Conservation (phyloP, 1,284 basidiomycete species). For the Cerioporus squamosus region DNA sequence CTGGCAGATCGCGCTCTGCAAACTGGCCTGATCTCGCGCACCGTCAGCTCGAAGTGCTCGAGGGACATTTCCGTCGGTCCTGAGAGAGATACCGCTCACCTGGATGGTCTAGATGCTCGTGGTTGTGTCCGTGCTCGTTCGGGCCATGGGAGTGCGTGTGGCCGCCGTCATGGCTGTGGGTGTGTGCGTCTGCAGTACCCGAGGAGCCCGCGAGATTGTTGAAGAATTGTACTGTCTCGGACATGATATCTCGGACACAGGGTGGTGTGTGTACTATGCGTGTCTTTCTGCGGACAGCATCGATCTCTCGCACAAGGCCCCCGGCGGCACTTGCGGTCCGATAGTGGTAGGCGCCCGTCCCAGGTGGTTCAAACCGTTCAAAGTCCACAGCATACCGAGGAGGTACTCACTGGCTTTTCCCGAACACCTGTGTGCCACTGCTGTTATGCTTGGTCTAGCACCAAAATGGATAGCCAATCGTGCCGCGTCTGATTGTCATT, state of each 20-base stretch:
- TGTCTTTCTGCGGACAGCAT: no score
- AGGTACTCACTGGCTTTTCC: conserved; percentile 6
- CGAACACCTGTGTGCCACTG: neutral
- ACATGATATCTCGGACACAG: conserved; percentile 5
- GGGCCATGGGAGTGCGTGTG: conserved; percentile 51
- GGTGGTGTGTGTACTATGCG: no score
- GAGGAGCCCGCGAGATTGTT: conserved; percentile 55
- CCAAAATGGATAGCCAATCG: no score
- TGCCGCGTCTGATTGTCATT: no score
- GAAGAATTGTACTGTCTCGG: conserved; percentile 64
- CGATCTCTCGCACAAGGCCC: no score
- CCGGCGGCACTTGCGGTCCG: no score
- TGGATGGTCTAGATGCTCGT: conserved; percentile 87
- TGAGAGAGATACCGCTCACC: conserved; percentile 48
- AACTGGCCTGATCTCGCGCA: conserved; percentile 76
- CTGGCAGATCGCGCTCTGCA: conserved; percentile 90
- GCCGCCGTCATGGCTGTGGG: conserved; percentile 42
- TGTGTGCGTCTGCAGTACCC: conserved; percentile 40
- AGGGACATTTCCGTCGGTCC: neutral
- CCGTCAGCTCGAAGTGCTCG: conserved; percentile 14
- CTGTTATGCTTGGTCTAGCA: no score
- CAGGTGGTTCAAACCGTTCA: no score
- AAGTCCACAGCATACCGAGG: neutral
- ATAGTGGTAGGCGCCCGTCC: no score
- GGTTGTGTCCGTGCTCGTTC: conserved; percentile 87